Percentiles rank a stretch among this genome's conserved stretches.
Evolutionary conservation across 1,139 yeast genomes (phyloP).

Genomic region (Protomyces inouyei): DNA sequence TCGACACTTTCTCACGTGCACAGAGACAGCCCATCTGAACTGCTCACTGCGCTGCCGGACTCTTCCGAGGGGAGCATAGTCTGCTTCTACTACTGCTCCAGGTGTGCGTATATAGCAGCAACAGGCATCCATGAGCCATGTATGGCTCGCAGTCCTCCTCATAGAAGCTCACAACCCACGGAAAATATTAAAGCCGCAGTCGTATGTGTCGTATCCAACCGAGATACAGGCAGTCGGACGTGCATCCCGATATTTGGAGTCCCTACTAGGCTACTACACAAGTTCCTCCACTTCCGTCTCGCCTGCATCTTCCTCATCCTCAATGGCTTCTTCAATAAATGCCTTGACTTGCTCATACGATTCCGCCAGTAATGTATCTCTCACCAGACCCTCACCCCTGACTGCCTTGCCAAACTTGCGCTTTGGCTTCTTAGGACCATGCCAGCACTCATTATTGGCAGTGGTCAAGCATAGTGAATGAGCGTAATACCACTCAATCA

Average conservation of each 20-base stretch:
- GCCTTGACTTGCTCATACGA: neutral
- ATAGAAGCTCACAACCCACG: too few relatives aligned
- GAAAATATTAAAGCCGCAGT: too few relatives aligned
- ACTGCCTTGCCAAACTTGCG: conserved; percentile 14
- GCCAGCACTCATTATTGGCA: conserved; percentile 4
- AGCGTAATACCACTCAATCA: conserved; percentile 24
- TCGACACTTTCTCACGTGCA: too few relatives aligned
- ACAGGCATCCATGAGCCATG: too few relatives aligned
- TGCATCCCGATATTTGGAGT: neutral
- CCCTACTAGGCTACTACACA: neutral
- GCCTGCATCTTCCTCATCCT: neutral
- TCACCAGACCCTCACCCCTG: neutral
- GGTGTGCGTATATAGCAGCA: too few relatives aligned
- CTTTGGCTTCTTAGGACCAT: conserved; percentile 14
- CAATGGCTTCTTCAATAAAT: conserved; percentile 18
- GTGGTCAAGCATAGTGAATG: conserved; percentile 11
- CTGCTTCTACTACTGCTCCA: too few relatives aligned
- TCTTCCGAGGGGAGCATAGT: too few relatives aligned
- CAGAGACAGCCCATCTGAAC: too few relatives aligned
- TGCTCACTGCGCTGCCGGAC: too few relatives aligned
- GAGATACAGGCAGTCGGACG: neutral
- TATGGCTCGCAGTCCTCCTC: too few relatives aligned
- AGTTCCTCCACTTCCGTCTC: neutral
- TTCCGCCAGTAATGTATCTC: conserved; percentile 7
- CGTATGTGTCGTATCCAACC: too few relatives aligned